These are phyloP conservation scores for Diutina ranongensis DNA, from an alignment of 1,139 yeast species.

Conservation along the genomic window DNA sequence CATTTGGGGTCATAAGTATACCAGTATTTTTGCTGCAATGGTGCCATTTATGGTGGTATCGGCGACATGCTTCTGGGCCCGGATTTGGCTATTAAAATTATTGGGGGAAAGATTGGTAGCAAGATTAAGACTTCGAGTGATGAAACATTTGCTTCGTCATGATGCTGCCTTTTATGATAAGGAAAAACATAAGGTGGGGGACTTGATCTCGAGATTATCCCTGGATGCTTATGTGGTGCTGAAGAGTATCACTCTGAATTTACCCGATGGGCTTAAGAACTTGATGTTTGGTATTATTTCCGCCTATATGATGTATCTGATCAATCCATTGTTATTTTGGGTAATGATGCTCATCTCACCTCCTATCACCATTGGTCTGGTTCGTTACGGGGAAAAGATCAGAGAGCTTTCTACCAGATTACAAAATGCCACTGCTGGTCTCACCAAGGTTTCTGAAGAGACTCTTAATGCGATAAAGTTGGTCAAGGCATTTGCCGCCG, in stretches of 20 bases:
- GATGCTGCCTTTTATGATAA: constrained; percentile 40
- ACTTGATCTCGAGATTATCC: constrained; percentile 39
- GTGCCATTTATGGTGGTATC: constrained; percentile 27
- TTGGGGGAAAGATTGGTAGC: constrained; percentile 22
- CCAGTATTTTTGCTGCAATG: constrained; percentile 32
- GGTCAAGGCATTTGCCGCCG: constrained; percentile 37
- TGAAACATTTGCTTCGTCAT: constrained; percentile 39
- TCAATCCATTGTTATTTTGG: constrained; percentile 34
- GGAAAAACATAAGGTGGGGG: constrained; percentile 46
- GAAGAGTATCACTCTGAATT: constrained; percentile 32
- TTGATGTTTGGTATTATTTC: constrained; percentile 32
- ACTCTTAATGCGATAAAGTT: constrained; percentile 33
- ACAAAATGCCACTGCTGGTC: constrained; percentile 37
- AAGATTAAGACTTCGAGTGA: constrained; percentile 33
- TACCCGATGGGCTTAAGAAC: constrained; percentile 39
- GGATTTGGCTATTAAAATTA: constrained; percentile 20
- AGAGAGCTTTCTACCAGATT: constrained; percentile 30
- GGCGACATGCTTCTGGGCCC: constrained; percentile 15
- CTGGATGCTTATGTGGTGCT: constrained; percentile 45
- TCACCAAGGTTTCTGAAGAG: constrained; percentile 36
- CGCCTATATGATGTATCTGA: constrained; percentile 36
- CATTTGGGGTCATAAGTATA: constrained; percentile 36
- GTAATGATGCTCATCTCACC: constrained; percentile 43
- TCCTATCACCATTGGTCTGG: constrained; percentile 40
- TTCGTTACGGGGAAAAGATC: constrained; percentile 38